Evolutionary conservation across 2,329 filamentous ascomycete species (phyloP).

Genomic region (Fusarium cyanostomum): DNA sequence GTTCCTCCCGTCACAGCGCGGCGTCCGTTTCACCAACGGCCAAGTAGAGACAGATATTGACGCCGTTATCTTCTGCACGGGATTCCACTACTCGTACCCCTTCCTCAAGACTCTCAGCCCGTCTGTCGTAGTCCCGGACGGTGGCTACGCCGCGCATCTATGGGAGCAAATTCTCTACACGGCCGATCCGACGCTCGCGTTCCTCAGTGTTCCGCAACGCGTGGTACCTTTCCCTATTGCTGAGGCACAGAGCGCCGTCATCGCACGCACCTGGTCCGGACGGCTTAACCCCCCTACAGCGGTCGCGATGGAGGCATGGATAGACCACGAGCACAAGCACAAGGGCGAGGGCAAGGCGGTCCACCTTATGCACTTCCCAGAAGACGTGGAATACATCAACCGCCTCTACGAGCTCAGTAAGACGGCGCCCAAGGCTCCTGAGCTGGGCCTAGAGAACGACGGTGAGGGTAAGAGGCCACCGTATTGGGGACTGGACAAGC

Average conservation of each 20-base stretch:
- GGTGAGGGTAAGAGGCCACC: constrained; percentile 51
- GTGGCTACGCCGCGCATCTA: constrained; percentile 71
- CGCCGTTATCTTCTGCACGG: constrained; percentile 82
- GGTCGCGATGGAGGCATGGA: constrained; percentile 70
- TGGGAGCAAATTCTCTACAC: constrained; percentile 77
- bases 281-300: constrained; percentile 64
- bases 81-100: constrained; percentile 84
- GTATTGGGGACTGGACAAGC: constrained; percentile 52
- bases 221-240: constrained; percentile 77
- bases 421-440: constrained; percentile 44
- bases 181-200: constrained; percentile 70
- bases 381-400: constrained; percentile 70
- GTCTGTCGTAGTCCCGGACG: constrained; percentile 66
- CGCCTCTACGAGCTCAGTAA: constrained; percentile 60
- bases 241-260: constrained; percentile 73
- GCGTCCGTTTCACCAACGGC: constrained; percentile 70
- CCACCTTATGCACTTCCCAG: constrained; percentile 57
- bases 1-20: constrained; percentile 55
- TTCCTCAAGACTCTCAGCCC: constrained; percentile 64
- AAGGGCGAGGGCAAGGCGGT: constrained; percentile 56
- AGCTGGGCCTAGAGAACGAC: constrained; percentile 48
- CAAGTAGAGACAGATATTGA: constrained; percentile 73
- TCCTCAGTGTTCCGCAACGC: constrained; percentile 72
- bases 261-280: constrained; percentile 73
- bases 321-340: constrained; percentile 59